A percentile compares a stretch with the other conserved stretches of the same genome.
Evolutionary conservation across 768 basidiomycete genomes (phyloP).

Genomic region (Naganishia kalamii): DNA sequence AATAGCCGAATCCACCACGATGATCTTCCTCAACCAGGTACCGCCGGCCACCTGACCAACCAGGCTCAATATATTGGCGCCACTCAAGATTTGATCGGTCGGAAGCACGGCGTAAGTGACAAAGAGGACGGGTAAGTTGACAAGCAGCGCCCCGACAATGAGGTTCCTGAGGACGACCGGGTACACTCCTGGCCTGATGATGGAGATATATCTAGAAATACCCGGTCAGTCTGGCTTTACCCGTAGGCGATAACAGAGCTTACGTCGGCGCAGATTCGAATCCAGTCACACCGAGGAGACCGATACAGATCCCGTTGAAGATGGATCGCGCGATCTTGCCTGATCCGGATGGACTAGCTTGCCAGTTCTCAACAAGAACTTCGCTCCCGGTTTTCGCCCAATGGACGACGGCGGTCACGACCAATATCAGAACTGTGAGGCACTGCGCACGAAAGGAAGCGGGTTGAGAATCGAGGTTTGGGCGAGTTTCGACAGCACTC

Average conservation of each 20-base stretch:
- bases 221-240: background rate
- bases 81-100: slow-evolving; percentile 51
- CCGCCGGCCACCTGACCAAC: slow-evolving; percentile 58
- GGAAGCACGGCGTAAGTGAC: slow-evolving; percentile 60
- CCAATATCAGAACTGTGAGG: slow-evolving; percentile 56
- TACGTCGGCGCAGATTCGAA: slow-evolving; percentile 54
- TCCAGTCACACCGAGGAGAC: slow-evolving; percentile 66
- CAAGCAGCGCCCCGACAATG: slow-evolving; percentile 56
- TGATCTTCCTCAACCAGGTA: slow-evolving; percentile 58
- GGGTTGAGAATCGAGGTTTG: background rate
- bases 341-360: slow-evolving; percentile 38
- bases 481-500: slow-evolving; percentile 31
- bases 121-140: slow-evolving; percentile 58
- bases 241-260: background rate
- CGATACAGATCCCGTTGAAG: slow-evolving; percentile 64
- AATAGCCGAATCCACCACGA: slow-evolving; percentile 63
- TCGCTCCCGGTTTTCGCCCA: slow-evolving; percentile 55
- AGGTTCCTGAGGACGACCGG: slow-evolving; percentile 62
- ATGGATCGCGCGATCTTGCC: slow-evolving; percentile 50
- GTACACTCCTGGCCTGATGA: slow-evolving; percentile 56
- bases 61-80: slow-evolving; percentile 61
- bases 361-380: slow-evolving; percentile 58
- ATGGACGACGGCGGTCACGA: slow-evolving; percentile 52
- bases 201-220: slow-evolving; percentile 50
- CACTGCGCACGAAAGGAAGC: slow-evolving; percentile 48